Evolutionary conservation across 345 rosid species (phyloP).

Genomic region (Crucihimalaya himalaica): DNA sequence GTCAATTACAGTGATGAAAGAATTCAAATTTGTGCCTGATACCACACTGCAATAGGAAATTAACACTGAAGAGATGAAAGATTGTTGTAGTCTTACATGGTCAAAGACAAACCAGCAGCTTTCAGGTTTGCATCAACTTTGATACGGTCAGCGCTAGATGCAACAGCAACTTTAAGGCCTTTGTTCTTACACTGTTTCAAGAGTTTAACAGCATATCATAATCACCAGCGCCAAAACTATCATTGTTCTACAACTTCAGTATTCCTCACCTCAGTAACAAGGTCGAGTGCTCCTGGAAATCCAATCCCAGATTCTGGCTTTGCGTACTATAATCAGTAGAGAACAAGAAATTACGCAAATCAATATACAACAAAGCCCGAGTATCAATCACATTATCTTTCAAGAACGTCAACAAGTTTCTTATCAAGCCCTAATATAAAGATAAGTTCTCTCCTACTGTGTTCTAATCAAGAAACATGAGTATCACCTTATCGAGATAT

Average conservation of each 20-base stretch:
- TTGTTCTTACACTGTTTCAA: slow-evolving; percentile 70
- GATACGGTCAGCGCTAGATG: slow-evolving; percentile 94
- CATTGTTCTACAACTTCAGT: neutral
- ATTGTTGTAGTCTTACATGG: slow-evolving; percentile 53
- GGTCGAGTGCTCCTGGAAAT: slow-evolving; percentile 92
- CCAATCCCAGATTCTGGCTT: slow-evolving; percentile 96
- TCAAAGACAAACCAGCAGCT: slow-evolving; percentile 76
- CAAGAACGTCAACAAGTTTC: neutral
- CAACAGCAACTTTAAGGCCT: slow-evolving; percentile 95
- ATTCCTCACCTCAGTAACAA: slow-evolving; percentile 69
- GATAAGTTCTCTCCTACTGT: neutral
- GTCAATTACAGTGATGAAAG: neutral
- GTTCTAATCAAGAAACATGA: neutral
- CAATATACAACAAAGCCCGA: neutral
- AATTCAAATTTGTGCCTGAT: neutral
- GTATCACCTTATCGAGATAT: slow-evolving; percentile 75
- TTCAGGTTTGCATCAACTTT: slow-evolving; percentile 94
- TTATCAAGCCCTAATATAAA: neutral
- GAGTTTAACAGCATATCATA: neutral
- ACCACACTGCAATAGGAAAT: neutral
- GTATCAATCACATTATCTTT: neutral
- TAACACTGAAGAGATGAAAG: neutral
- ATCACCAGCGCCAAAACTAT: neutral
- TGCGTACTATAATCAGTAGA: slow-evolving; percentile 58
- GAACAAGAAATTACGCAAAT: neutral